Evolutionary conservation across 148 eudicot species (phyloP).

Genomic region (Dysphania ambrosioides): DNA sequence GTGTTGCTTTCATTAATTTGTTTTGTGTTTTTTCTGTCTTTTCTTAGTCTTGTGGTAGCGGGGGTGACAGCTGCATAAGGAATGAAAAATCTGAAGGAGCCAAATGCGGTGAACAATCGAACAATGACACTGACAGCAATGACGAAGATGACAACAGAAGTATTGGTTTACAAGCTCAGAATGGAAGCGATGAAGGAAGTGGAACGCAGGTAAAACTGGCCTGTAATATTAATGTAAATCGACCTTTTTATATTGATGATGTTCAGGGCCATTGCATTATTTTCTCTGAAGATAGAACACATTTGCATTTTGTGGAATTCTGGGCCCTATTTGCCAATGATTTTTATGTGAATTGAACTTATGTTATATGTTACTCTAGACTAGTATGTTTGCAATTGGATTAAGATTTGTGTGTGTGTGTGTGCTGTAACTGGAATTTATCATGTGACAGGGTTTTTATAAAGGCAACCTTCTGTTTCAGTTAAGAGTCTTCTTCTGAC

Average conservation of each 20-base stretch:
- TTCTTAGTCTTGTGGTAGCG: slow-evolving; percentile 56
- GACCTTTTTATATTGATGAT: background rate
- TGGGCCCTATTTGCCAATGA: background rate
- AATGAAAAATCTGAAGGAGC: slow-evolving; percentile 43
- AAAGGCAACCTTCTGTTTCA: too few relatives aligned
- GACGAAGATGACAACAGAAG: slow-evolving; percentile 50
- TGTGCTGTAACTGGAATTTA: too few relatives aligned
- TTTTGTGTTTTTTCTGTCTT: slow-evolving; percentile 20
- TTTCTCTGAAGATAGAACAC: background rate
- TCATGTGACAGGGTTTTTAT: too few relatives aligned
- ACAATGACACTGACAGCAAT: slow-evolving; percentile 43
- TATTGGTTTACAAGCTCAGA: slow-evolving; percentile 37
- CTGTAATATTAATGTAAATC: background rate
- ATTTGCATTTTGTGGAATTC: background rate
- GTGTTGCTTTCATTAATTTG: slow-evolving; percentile 7
- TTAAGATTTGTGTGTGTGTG: background rate
- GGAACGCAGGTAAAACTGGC: slow-evolving; percentile 58
- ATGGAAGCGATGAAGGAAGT: slow-evolving; percentile 82
- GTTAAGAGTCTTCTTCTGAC: too few relatives aligned
- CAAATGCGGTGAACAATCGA: slow-evolving; percentile 46
- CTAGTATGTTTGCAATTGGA: background rate
- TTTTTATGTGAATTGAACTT: background rate
- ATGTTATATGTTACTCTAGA: background rate
- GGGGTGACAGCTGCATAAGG: slow-evolving; percentile 59
- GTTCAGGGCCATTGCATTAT: background rate